These are phyloP conservation scores for Allium fistulosum DNA, from an alignment of 106 monocot genomes.

Conservation along the genomic window DNA sequence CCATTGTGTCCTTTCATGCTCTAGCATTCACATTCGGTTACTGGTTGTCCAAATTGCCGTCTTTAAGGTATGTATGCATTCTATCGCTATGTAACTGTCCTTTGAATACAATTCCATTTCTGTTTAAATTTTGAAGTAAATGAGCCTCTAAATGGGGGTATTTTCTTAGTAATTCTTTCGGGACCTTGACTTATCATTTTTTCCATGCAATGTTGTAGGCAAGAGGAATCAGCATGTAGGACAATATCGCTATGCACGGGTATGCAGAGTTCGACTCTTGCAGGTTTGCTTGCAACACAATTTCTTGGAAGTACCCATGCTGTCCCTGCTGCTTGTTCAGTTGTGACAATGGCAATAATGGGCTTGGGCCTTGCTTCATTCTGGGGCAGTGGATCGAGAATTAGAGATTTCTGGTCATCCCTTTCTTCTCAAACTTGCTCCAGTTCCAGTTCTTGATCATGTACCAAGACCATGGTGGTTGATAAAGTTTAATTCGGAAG, in stretches of 20 bases:
- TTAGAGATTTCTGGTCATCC: conserved; percentile 44
- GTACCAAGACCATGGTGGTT: too few relatives aligned
- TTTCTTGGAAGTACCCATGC: conserved; percentile 91
- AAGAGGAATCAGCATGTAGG: conserved; percentile 66
- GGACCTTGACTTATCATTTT: neutral
- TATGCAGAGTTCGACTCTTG: conserved; percentile 98
- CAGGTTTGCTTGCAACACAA: conserved; percentile 92
- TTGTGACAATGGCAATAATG: conserved; percentile 87
- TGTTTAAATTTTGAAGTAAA: too few relatives aligned
- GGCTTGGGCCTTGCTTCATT: conserved; percentile 88
- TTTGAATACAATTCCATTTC: neutral
- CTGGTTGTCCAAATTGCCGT: conserved; percentile 80
- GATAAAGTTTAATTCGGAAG: too few relatives aligned
- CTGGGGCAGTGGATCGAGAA: conserved; percentile 77
- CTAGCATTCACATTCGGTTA: conserved; percentile 73
- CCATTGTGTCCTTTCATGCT: conserved; percentile 83
- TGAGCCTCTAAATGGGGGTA: neutral
- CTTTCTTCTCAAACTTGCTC: conserved; percentile 11
- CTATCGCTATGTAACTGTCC: neutral
- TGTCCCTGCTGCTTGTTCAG: conserved; percentile 94
- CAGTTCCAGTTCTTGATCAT: conserved; percentile 7
- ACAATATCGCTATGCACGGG: conserved; percentile 94
- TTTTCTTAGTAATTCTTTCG: neutral
- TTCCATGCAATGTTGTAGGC: conserved; percentile 31
- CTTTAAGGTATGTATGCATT: conserved; percentile 36